Conservation (phyloP, 176 grass and related monocot species). For the Zoysia japonica region DNA sequence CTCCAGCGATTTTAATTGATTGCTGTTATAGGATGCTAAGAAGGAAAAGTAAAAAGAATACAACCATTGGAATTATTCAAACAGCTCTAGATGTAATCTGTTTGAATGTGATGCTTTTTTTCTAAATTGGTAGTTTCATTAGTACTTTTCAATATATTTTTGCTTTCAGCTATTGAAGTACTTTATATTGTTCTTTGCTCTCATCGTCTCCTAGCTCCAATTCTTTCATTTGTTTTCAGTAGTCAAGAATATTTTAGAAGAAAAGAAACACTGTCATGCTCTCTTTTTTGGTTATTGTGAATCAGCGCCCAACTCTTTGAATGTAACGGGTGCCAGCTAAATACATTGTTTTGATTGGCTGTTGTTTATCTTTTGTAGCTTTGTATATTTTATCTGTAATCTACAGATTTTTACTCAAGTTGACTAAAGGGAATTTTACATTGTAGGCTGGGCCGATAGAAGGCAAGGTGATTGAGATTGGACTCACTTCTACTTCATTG, state of each 20-base stretch:
- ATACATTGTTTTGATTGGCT: background rate
- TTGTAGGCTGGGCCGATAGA: constrained; percentile 91
- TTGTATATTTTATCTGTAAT: background rate
- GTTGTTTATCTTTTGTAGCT: constrained; percentile 14
- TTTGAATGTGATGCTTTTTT: background rate
- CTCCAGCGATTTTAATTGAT: background rate
- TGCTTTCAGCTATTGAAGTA: constrained; percentile 14
- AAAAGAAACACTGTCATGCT: background rate
- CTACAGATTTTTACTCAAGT: background rate
- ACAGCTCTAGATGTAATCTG: background rate
- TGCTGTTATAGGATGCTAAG: constrained; percentile 9
- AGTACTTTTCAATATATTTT: constrained; percentile 18
- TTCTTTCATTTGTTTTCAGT: constrained; percentile 2
- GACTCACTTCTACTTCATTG: constrained; percentile 80
- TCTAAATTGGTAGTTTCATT: background rate
- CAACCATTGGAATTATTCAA: background rate
- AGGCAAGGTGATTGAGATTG: constrained; percentile 79
- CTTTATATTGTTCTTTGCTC: background rate
- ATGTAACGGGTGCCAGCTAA: background rate
- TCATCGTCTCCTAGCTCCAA: background rate
- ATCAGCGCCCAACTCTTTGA: constrained; percentile 13
- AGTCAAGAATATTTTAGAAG: constrained; percentile 12
- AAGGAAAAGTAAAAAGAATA: constrained; percentile 1
- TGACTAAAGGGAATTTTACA: constrained; percentile 27
- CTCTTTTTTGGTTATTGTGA: background rate